phyloP scores from a whole-genome alignment of 352 stramenopile genomes.

The Globisporangium viniferum region DNA sequence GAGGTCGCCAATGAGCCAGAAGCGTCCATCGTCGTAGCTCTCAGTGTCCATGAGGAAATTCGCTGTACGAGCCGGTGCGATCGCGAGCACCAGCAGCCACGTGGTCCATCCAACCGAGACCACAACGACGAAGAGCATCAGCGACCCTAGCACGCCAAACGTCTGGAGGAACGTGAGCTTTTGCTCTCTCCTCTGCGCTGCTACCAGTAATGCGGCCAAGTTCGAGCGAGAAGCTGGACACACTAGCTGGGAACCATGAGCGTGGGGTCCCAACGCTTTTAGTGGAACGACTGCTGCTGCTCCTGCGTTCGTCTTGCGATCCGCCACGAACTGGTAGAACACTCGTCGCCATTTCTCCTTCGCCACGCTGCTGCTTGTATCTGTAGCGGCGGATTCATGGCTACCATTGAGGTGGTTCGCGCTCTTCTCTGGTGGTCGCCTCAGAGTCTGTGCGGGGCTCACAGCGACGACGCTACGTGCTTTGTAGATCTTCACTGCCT shows the following conservation, averaged over 20 bases:
- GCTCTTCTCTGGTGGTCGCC: neutral
- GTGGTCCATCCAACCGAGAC: conserved; percentile 29
- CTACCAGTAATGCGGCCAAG: neutral
- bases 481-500: too few relatives aligned
- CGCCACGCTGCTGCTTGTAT: too few relatives aligned
- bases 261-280: neutral
- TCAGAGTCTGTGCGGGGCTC: neutral
- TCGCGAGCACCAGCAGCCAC: conserved; percentile 28
- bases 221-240: neutral
- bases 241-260: neutral
- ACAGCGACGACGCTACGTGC: too few relatives aligned
- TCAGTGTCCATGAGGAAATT: conserved; percentile 38
- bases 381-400: neutral
- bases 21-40: conserved; percentile 30
- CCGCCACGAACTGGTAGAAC: neutral
- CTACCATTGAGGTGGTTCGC: neutral
- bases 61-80: conserved; percentile 27
- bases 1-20: conserved; percentile 34
- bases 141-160: conserved; percentile 4
- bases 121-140: conserved; percentile 2
- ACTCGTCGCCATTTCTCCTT: neutral
- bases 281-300: neutral
- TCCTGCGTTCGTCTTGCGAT: neutral
- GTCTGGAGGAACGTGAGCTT: conserved; percentile 9
- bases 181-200: neutral